Base-by-base conservation (phyloP, 352 stramenopile genomes). In the Phytophthora megakarya region DNA sequence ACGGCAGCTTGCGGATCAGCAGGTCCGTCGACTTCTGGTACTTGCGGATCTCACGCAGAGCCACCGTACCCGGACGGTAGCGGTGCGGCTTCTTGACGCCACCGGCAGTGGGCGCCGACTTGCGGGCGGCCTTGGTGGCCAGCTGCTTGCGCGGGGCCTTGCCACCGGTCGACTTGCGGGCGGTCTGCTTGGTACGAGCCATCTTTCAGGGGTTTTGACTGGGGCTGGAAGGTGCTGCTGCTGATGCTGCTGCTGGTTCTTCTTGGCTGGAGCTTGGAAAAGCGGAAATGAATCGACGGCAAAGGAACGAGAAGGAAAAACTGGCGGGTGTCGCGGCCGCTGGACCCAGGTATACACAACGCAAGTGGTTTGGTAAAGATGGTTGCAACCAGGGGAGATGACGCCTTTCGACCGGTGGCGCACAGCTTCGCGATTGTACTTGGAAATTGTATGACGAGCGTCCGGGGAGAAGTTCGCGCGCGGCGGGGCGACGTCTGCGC, bases 21-120 rank as follows among this genome's bases (percentile, higher is more conserved):
- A 99, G 79, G 62, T 98, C 96, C 11, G 97, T 99, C 38, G 81
- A 97, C 56, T 88, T 90, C 79, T 99, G 97, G 80, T 98, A 99
- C 66, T 92, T 86, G 62, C 97, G 84, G 72, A 99, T 99, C 83
- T 99, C 96, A 58, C 89, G 86, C 21, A 99, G 77, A 15, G 95
- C 95, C 49, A 81, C 67, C 75, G 94, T 88, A 35, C 91, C 91
- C 4, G 85, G 85, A 54, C 80, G 80, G 78, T 90, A 92, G 48
- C 86, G 79, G 64, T 86, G 75, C 40, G 77, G 83, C 78, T 92
- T 92, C 90, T 98, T 98, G 18, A 98, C 91, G 54, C 92, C 92
- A 50, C 94, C 93, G 42, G 93, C 90, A n/a, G 90, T 89, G 37
- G 93, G 92, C 46, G 92, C 92, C 26, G 77, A 93, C 82, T 98